phyloP scores from a whole-genome alignment of 2,329 filamentous ascomycete genomes.

The Pseudopyricularia javanii region DNA sequence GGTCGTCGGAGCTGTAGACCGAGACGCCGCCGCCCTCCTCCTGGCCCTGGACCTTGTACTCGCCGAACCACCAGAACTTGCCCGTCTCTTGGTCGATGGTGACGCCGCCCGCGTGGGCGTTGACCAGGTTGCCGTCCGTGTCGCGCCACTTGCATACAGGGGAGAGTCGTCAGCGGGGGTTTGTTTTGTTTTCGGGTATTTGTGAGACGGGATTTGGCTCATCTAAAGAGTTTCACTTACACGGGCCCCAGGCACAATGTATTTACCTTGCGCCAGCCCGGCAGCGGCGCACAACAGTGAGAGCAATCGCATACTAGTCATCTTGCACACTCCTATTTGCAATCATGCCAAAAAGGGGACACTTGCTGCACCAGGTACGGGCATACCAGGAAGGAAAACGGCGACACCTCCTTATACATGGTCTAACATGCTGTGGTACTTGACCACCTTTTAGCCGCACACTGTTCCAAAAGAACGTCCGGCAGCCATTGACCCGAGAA shows the following conservation, averaged over 20 bases:
- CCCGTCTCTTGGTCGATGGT: slow-evolving; percentile 36
- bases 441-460: neutral
- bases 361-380: neutral
- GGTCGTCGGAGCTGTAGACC: slow-evolving; percentile 47
- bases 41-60: slow-evolving; percentile 46
- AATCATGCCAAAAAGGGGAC: neutral
- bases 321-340: neutral
- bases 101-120: slow-evolving; percentile 48
- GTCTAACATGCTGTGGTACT: neutral
- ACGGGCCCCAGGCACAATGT: slow-evolving; percentile 47
- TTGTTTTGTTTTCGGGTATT: neutral
- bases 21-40: slow-evolving; percentile 47
- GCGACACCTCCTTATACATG: neutral
- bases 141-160: slow-evolving; percentile 32
- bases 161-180: neutral
- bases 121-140: slow-evolving; percentile 46
- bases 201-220: no score
- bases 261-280: slow-evolving; percentile 13
- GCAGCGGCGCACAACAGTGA: neutral
- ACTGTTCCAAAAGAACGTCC: neutral
- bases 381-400: neutral
- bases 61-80: slow-evolving; percentile 49
- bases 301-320: neutral
- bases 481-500: neutral
- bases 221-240: neutral